Conservation (phyloP, 2,329 filamentous ascomycete genomes). For the Microdochium trichocladiopsis region DNA sequence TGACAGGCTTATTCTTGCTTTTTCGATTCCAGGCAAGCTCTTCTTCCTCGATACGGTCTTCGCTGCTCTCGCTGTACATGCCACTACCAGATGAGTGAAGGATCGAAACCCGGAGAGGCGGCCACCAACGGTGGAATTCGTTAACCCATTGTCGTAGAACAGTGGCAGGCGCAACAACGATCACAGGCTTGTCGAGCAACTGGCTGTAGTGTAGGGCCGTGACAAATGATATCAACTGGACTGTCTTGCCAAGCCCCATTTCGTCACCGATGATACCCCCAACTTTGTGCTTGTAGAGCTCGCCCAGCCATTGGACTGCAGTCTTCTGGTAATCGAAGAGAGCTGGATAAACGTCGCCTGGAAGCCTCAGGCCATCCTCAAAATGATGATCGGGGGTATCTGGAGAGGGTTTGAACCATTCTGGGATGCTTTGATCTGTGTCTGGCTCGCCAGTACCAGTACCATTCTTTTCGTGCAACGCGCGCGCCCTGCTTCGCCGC, state of each 20-base stretch:
- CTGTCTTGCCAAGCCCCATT: slow-evolving; percentile 97
- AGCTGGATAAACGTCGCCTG: slow-evolving; percentile 87
- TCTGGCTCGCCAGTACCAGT: slow-evolving; percentile 22
- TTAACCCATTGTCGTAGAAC: slow-evolving; percentile 97
- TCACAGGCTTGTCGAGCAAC: slow-evolving; percentile 74
- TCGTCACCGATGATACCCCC: slow-evolving; percentile 96
- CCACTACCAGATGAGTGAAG: slow-evolving; percentile 92
- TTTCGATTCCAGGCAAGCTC: slow-evolving; percentile 46
- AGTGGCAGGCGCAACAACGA: slow-evolving; percentile 89
- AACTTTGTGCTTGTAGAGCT: slow-evolving; percentile 81
- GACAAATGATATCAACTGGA: slow-evolving; percentile 66
- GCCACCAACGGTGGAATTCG: slow-evolving; percentile 99
- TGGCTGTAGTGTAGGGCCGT: slow-evolving; percentile 90
- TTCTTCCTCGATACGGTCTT: slow-evolving; percentile 50
- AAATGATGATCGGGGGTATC: slow-evolving; percentile 70
- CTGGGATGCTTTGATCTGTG: slow-evolving; percentile 36
- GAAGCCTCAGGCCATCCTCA: slow-evolving; percentile 69
- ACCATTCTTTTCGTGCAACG: slow-evolving; percentile 23
- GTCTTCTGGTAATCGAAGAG: slow-evolving; percentile 97
- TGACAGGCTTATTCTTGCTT: slow-evolving; percentile 39
- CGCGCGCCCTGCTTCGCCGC: slow-evolving; percentile 53
- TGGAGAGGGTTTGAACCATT: slow-evolving; percentile 86
- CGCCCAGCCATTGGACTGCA: slow-evolving; percentile 91
- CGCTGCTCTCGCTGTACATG: slow-evolving; percentile 75
- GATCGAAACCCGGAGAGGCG: slow-evolving; percentile 92